phyloP scores from a whole-genome alignment of 2,329 filamentous ascomycete genomes.

The Aureobasidium sp. region DNA sequence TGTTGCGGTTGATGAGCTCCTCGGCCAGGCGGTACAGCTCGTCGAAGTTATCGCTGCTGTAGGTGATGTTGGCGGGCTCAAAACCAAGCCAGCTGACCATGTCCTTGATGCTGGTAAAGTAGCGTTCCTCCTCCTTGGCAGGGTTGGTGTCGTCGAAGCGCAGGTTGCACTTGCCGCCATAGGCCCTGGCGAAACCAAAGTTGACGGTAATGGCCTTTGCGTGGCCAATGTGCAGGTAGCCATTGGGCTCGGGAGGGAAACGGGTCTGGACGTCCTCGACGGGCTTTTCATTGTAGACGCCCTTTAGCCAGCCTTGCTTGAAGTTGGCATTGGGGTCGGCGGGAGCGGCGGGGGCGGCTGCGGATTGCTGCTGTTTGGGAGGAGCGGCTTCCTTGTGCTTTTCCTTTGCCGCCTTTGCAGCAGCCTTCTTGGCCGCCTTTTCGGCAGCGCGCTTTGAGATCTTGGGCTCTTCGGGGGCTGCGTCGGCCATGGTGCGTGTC shows the following conservation, averaged over 20 bases:
- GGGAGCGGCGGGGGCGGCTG: constrained; percentile 16
- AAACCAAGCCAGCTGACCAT: constrained; percentile 85
- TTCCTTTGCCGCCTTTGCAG: constrained; percentile 38
- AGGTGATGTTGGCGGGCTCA: constrained; percentile 68
- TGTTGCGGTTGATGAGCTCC: constrained; percentile 65
- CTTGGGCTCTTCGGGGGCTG: constrained; percentile 26
- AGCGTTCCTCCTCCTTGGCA: constrained; percentile 83
- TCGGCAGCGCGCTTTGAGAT: constrained; percentile 43
- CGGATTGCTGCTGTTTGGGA: constrained; percentile 17
- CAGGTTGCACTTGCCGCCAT: constrained; percentile 69
- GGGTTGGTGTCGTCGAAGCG: constrained; percentile 96
- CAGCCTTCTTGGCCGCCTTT: constrained; percentile 45
- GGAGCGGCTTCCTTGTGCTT: constrained; percentile 32
- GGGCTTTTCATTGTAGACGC: constrained; percentile 45
- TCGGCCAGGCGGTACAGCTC: constrained; percentile 83
- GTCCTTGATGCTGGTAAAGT: constrained; percentile 82
- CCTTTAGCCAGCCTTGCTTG: constrained; percentile 44
- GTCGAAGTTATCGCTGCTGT: constrained; percentile 87
- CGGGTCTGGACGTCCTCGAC: constrained; percentile 41
- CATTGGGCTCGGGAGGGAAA: constrained; percentile 65
- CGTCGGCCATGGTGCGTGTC: constrained; percentile 25
- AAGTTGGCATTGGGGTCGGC: constrained; percentile 38
- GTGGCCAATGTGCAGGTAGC: constrained; percentile 88
- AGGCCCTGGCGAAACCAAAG: constrained; percentile 84
- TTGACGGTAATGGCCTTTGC: constrained; percentile 94